Percentiles rank a stretch among this genome's conserved stretches.
Evolutionary conservation across 768 basidiomycete genomes (phyloP).

Genomic region (Megacollybia marginata): DNA sequence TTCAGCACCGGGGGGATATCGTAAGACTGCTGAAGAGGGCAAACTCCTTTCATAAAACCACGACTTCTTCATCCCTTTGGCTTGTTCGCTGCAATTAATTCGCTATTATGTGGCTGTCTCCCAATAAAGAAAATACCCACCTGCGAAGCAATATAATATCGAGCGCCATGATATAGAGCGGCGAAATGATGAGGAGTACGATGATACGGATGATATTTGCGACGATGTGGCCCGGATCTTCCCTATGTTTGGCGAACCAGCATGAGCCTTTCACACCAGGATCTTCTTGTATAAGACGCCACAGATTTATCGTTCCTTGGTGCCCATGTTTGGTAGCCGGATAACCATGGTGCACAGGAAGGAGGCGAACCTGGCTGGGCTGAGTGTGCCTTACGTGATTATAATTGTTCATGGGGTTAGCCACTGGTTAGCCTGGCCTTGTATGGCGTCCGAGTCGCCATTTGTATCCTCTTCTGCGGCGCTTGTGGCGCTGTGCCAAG

Average conservation of each 20-base stretch:
- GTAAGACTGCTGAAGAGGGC: neutral
- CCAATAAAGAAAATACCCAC: neutral
- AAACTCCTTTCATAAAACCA: neutral
- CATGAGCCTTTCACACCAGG: neutral
- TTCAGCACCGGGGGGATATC: neutral
- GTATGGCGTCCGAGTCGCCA: too few relatives aligned
- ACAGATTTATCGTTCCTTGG: neutral
- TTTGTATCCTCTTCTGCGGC: too few relatives aligned
- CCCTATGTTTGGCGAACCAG: neutral
- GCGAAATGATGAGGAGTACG: neutral
- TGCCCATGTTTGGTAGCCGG: too few relatives aligned
- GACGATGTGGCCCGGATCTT: neutral
- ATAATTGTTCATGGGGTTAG: too few relatives aligned
- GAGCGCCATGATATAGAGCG: neutral
- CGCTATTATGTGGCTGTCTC: neutral
- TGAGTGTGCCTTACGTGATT: too few relatives aligned
- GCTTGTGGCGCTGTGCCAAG: too few relatives aligned
- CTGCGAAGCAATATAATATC: neutral
- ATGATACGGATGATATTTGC: neutral
- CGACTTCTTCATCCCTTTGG: neutral
- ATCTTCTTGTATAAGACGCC: neutral
- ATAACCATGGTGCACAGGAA: too few relatives aligned
- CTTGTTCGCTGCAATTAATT: neutral
- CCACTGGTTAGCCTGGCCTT: too few relatives aligned
- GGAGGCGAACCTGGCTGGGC: too few relatives aligned